phyloP scores from a whole-genome alignment of 495 filamentous ascomycete species.

The Hyphodiscus hymeniophilus region DNA sequence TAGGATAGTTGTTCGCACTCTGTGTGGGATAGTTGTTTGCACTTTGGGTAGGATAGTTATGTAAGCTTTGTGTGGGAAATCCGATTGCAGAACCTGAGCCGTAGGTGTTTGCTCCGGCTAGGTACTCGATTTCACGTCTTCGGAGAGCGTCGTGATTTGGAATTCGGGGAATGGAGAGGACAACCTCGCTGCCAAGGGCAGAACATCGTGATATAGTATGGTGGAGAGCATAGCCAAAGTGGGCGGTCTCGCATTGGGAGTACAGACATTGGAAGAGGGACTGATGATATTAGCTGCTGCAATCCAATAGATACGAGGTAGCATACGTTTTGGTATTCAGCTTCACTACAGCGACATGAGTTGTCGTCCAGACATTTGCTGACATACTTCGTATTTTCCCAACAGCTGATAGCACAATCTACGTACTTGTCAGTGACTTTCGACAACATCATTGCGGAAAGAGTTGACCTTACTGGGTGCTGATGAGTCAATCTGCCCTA shows the following conservation, averaged over 20 bases:
- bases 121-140: conserved; percentile 28
- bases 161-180: conserved; percentile 23
- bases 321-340: conserved; percentile 27
- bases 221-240: conserved; percentile 30
- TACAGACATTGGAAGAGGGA: conserved; percentile 32
- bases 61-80: conserved; percentile 13
- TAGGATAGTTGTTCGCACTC: neutral
- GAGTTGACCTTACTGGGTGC: conserved; percentile 3
- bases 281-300: conserved; percentile 17
- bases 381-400: conserved; percentile 33
- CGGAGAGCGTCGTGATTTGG: conserved; percentile 25
- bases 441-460: neutral
- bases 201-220: conserved; percentile 26
- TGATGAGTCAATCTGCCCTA: neutral
- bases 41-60: neutral
- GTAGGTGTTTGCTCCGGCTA: conserved; percentile 23
- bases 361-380: conserved; percentile 23
- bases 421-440: neutral
- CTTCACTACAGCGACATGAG: conserved; percentile 28
- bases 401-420: conserved; percentile 25
- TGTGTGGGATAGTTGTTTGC: neutral
- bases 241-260: conserved; percentile 32
- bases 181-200: conserved; percentile 23
- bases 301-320: conserved; percentile 4
- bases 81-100: conserved; percentile 10